These are phyloP conservation scores for Ichthyophthirius multifiliis DNA, from an alignment of 169 alveolate genomes.

Conservation along the genomic window DNA sequence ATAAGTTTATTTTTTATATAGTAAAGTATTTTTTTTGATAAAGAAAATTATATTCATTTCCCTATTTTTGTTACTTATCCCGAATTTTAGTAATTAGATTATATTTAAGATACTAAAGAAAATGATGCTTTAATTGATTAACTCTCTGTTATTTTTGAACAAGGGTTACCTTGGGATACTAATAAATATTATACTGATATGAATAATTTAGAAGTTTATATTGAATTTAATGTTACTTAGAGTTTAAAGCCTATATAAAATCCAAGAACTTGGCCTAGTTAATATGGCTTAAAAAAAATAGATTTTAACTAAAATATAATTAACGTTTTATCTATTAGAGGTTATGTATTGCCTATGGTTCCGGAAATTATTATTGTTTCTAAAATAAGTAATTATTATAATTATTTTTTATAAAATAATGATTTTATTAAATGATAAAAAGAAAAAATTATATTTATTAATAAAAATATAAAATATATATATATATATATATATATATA, in stretches of 20 bases:
- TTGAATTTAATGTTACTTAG: constrained; percentile 17
- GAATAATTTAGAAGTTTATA: constrained; percentile 25
- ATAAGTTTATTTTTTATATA: neutral
- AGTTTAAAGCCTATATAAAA: neutral
- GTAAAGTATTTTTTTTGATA: constrained; percentile 8
- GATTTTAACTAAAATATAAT: neutral
- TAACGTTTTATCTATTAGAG: neutral
- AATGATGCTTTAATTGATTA: neutral
- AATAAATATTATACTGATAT: neutral
- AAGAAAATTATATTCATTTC: neutral
- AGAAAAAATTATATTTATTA: no score
- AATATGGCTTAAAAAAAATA: neutral
- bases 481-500: no score
- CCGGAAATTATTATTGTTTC: neutral
- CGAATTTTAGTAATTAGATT: constrained; percentile 38
- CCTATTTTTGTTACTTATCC: constrained; percentile 35
- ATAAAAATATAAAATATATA: no score
- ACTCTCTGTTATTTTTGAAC: constrained; percentile 2
- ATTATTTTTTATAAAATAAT: neutral
- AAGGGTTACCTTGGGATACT: constrained; percentile 46
- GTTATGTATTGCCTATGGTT: neutral
- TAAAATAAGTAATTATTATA: neutral
- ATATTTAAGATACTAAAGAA: constrained; percentile 25
- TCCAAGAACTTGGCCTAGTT: neutral
- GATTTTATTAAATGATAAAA: neutral